phyloP scores from a whole-genome alignment of 2,329 filamentous ascomycete genomes.

The Cladosporium oxysporum region DNA sequence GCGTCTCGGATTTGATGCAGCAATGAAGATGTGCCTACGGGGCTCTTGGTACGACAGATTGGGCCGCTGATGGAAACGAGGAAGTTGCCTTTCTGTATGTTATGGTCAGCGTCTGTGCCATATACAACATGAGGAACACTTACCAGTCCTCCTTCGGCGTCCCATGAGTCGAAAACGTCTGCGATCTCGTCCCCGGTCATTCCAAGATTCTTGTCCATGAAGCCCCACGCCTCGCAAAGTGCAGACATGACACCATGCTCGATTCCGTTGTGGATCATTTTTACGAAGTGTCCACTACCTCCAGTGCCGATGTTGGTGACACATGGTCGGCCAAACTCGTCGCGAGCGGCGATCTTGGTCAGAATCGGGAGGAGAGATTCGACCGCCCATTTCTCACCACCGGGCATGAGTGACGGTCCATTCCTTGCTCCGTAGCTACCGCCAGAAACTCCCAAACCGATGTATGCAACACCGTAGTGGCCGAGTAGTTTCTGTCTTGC shows the following conservation, averaged over 20 bases:
- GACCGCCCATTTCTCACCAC: slow-evolving; percentile 52
- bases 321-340: slow-evolving; percentile 52
- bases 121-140: neutral
- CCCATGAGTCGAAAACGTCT: slow-evolving; percentile 57
- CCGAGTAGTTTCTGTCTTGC: slow-evolving; percentile 53
- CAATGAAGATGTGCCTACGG: slow-evolving; percentile 43
- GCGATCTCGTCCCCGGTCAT: slow-evolving; percentile 55
- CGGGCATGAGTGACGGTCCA: slow-evolving; percentile 59
- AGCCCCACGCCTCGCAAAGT: slow-evolving; percentile 57
- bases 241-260: slow-evolving; percentile 62
- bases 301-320: slow-evolving; percentile 54
- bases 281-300: slow-evolving; percentile 61
- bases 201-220: slow-evolving; percentile 53
- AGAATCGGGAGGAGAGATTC: slow-evolving; percentile 56
- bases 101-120: neutral
- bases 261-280: slow-evolving; percentile 66
- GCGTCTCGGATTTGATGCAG: slow-evolving; percentile 59
- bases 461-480: slow-evolving; percentile 53
- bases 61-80: slow-evolving; percentile 17
- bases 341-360: slow-evolving; percentile 55
- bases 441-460: slow-evolving; percentile 61
- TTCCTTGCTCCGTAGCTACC: slow-evolving; percentile 59
- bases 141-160: slow-evolving; percentile 49
- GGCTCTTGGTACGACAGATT: slow-evolving; percentile 9
- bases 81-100: slow-evolving; percentile 13